These are phyloP conservation scores for Podila epicladia DNA, from an alignment of 192 early-diverging fungal species.

Conservation along the genomic window DNA sequence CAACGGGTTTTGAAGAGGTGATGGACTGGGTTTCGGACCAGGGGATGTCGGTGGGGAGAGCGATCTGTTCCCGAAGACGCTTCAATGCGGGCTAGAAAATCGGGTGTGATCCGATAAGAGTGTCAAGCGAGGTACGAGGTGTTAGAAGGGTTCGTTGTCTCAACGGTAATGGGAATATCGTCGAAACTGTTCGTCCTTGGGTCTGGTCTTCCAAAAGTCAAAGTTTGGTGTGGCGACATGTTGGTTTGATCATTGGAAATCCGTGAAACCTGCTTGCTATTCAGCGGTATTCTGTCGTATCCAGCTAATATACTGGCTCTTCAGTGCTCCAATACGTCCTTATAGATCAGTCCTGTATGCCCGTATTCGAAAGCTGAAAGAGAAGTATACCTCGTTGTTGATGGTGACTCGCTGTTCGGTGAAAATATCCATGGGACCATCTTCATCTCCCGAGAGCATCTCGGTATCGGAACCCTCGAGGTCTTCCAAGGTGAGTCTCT, in stretches of 20 bases:
- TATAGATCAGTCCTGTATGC: slow-evolving; percentile 7
- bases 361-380: no score
- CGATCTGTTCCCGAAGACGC: slow-evolving; percentile 67
- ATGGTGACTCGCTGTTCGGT: slow-evolving; percentile 38
- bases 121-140: no score
- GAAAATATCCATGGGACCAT: slow-evolving; percentile 39
- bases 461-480: slow-evolving; percentile 14
- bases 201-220: no score
- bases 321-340: slow-evolving; percentile 19
- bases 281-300: slow-evolving; percentile 25
- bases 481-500: slow-evolving; percentile 47
- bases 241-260: no score
- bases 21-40: slow-evolving; percentile 80
- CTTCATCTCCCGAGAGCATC: slow-evolving; percentile 40
- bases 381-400: slow-evolving; percentile 26
- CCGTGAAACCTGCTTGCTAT: neutral
- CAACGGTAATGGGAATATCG: no score
- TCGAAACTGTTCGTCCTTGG: no score
- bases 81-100: slow-evolving; percentile 63
- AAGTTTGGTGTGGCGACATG: no score
- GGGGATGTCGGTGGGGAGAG: slow-evolving; percentile 59
- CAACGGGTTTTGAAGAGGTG: slow-evolving; percentile 63
- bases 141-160: no score
- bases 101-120: no score
- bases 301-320: slow-evolving; percentile 6